A percentile compares a stretch with the other conserved stretches of the same genome.
These are phyloP conservation scores for Boletus subparvulus DNA, from an alignment of 768 basidiomycete genomes.

Conservation along the genomic window DNA sequence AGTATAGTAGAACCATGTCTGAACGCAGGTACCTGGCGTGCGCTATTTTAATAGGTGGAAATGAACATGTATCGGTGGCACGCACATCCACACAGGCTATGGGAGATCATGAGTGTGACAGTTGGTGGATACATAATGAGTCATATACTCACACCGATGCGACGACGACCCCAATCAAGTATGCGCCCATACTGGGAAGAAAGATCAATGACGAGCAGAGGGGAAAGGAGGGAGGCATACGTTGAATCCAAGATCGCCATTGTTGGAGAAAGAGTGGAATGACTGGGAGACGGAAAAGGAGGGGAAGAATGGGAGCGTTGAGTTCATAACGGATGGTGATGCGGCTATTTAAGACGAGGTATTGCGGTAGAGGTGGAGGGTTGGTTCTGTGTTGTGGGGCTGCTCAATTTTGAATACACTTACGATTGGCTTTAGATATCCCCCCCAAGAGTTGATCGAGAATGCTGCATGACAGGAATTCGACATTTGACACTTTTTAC, in stretches of 20 bases:
- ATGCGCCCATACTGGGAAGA: constrained; percentile 45
- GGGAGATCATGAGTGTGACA: neutral
- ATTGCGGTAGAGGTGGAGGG: neutral
- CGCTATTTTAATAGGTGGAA: neutral
- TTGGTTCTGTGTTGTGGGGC: neutral
- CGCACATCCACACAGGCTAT: constrained; percentile 53
- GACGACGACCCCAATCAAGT: constrained; percentile 49
- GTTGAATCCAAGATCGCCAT: constrained; percentile 33
- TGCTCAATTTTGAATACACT: neutral
- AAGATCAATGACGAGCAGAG: neutral
- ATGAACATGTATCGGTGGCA: neutral
- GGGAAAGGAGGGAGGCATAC: constrained; percentile 19
- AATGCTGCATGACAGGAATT: neutral
- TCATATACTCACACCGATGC: constrained; percentile 44
- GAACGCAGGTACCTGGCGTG: constrained; percentile 50
- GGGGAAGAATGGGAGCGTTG: neutral
- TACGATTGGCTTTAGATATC: neutral
- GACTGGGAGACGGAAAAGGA: neutral
- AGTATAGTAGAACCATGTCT: constrained; percentile 56
- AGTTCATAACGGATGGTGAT: neutral
- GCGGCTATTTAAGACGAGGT: constrained; percentile 3
- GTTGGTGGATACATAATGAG: neutral
- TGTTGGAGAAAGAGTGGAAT: neutral
- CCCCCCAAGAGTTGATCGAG: neutral
- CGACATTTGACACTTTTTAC: no score